A percentile compares a stretch with the other conserved stretches of the same genome.
These are phyloP conservation scores for Lavandula angustifolia DNA, from an alignment of 257 asterid genomes.

Conservation along the genomic window DNA sequence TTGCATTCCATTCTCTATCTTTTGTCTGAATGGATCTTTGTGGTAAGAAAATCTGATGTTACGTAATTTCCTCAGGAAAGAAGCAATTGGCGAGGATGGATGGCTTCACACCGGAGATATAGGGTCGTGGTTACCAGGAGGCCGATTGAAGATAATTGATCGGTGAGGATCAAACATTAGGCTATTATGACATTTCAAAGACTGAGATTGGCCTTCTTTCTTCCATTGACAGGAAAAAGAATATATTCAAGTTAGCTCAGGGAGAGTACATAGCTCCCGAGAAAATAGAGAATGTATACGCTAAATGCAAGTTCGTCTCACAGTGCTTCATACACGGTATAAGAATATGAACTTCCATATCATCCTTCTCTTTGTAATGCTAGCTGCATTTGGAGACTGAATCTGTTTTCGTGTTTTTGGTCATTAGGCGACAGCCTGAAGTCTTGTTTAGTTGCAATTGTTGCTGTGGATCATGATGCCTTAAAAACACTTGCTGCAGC, in stretches of 20 bases:
- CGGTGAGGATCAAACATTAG: conserved; percentile 39
- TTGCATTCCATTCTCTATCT: background rate
- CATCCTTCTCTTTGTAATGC: background rate
- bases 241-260: conserved; percentile 87
- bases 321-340: conserved; percentile 85
- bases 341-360: conserved; percentile 26
- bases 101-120: conserved; percentile 92
- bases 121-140: conserved; percentile 79
- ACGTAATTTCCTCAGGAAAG: conserved; percentile 46
- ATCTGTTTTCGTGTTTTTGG: background rate
- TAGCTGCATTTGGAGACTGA: background rate
- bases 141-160: conserved; percentile 78
- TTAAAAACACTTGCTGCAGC: conserved; percentile 63
- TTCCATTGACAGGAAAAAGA: conserved; percentile 71
- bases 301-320: conserved; percentile 74
- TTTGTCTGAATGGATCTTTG: background rate
- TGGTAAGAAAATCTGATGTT: background rate
- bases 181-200: background rate
- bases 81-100: conserved; percentile 65
- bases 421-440: conserved; percentile 67
- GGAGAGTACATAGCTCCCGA: conserved; percentile 98
- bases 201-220: background rate
- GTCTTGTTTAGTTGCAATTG: conserved; percentile 61
- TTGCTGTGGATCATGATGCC: conserved; percentile 61
- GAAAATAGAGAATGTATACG: conserved; percentile 83